A percentile compares a stretch with the other conserved stretches of the same genome.
Conservation (phyloP, 148 eudicot species). For the Chenopodium quinoa region DNA sequence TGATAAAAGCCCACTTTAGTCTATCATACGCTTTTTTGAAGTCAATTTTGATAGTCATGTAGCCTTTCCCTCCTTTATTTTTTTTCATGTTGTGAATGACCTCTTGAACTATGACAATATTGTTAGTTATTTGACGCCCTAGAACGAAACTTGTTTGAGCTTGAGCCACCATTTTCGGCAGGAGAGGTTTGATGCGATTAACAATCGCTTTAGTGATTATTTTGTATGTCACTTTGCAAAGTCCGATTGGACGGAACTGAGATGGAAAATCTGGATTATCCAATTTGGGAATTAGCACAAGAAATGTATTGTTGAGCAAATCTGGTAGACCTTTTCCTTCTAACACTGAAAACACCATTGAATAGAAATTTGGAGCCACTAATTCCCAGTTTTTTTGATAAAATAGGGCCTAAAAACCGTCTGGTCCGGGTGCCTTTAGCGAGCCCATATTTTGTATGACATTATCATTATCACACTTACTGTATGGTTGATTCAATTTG, state of each 20-base stretch:
- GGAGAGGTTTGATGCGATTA: background rate
- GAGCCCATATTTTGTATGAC: no score
- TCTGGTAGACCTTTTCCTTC: background rate
- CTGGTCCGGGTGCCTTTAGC: background rate
- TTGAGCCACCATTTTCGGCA: background rate
- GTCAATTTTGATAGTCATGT: background rate
- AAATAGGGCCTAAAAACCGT: background rate
- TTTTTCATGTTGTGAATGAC: background rate
- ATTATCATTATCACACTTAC: no score
- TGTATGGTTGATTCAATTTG: no score
- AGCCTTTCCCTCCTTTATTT: no score
- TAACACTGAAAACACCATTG: background rate
- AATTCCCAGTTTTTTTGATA: background rate
- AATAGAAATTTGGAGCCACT: background rate
- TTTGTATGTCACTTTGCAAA: background rate
- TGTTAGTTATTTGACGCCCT: background rate
- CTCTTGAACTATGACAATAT: background rate
- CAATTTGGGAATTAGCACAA: background rate
- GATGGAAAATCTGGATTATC: background rate
- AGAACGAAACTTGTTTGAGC: background rate
- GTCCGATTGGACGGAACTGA: background rate
- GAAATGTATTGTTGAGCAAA: background rate
- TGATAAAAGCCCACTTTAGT: no score
- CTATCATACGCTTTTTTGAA: background rate
- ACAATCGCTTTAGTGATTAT: background rate